phyloP scores from a whole-genome alignment of 2,329 filamentous ascomycete species.

The Aphanoascus verrucosus region DNA sequence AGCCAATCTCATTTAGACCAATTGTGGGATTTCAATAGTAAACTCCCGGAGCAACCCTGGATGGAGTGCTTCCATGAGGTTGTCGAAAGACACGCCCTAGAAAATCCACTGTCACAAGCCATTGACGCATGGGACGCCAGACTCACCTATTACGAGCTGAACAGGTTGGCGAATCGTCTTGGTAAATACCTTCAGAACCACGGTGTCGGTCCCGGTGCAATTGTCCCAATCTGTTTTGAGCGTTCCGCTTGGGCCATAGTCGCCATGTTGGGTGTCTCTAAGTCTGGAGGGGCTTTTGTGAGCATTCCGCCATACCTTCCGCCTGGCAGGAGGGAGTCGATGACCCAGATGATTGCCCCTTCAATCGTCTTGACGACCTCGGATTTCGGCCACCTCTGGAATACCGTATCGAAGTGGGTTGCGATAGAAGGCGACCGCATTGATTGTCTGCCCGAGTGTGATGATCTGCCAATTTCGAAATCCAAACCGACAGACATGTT shows the following conservation, averaged over 20 bases:
- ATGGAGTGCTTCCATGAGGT: constrained; percentile 17
- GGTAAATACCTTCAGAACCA: constrained; percentile 23
- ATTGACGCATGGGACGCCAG: constrained; percentile 24
- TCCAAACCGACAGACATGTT: constrained; percentile 24
- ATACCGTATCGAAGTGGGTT: not conserved
- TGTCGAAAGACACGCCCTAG: constrained; percentile 10
- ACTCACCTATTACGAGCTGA: constrained; percentile 22
- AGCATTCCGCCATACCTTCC: constrained; percentile 18
- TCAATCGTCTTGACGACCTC: not conserved
- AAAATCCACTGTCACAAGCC: constrained; percentile 14
- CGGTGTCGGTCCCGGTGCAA: constrained; percentile 23
- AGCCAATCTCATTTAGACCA: constrained; percentile 8
- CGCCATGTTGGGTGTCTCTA: constrained; percentile 22
- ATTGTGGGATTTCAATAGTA: constrained; percentile 7
- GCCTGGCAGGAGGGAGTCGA: not conserved
- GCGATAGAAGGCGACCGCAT: not conserved
- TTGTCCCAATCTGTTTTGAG: constrained; percentile 24
- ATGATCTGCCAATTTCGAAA: not conserved
- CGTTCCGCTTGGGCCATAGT: constrained; percentile 25
- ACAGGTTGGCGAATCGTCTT: constrained; percentile 23
- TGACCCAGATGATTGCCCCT: not conserved
- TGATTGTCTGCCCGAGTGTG: not conserved
- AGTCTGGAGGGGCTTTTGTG: constrained; percentile 23
- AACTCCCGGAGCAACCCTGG: constrained; percentile 4
- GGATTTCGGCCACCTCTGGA: not conserved